Evolutionary conservation across 305 asterid species (phyloP).

Genomic region (Fraxinus baroniana): DNA sequence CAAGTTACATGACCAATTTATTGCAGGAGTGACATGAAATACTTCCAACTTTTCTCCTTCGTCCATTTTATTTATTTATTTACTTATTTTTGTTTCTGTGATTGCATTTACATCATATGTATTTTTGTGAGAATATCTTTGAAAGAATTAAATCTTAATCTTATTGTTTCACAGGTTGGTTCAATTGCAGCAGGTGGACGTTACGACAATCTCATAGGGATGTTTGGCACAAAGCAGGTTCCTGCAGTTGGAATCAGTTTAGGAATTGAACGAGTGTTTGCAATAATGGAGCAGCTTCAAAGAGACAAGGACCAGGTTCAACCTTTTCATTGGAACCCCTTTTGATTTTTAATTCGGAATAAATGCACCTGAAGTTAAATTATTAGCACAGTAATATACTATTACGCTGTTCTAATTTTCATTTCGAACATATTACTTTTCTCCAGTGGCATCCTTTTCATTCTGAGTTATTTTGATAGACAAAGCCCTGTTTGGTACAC

Average conservation of each 20-base stretch:
- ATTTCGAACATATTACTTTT: not conserved
- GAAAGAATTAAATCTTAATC: not conserved
- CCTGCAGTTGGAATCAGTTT: conserved; percentile 94
- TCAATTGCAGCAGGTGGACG: conserved; percentile 98
- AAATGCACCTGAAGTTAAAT: not conserved
- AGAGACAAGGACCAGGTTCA: conserved; percentile 64
- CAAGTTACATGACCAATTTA: not conserved
- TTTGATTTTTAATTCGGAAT: not conserved
- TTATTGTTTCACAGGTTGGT: conserved; percentile 59
- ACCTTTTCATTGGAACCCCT: not conserved
- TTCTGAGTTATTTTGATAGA: not conserved
- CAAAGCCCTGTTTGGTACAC: no score
- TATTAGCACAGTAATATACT: not conserved
- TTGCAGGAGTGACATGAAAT: not conserved
- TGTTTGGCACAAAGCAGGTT: conserved; percentile 80
- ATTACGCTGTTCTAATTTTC: not conserved
- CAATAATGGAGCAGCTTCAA: conserved; percentile 80
- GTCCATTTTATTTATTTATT: not conserved
- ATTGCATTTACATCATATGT: not conserved
- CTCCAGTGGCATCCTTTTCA: not conserved
- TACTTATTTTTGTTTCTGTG: not conserved
- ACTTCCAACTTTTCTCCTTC: not conserved
- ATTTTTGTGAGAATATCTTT: not conserved
- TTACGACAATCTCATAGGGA: conserved; percentile 81
- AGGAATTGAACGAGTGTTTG: conserved; percentile 89